Evolutionary conservation across 2,329 filamentous ascomycete genomes (phyloP), one percentile per base, ranked within the genome.

Genomic region (Aspergillus brasiliensis): DNA sequence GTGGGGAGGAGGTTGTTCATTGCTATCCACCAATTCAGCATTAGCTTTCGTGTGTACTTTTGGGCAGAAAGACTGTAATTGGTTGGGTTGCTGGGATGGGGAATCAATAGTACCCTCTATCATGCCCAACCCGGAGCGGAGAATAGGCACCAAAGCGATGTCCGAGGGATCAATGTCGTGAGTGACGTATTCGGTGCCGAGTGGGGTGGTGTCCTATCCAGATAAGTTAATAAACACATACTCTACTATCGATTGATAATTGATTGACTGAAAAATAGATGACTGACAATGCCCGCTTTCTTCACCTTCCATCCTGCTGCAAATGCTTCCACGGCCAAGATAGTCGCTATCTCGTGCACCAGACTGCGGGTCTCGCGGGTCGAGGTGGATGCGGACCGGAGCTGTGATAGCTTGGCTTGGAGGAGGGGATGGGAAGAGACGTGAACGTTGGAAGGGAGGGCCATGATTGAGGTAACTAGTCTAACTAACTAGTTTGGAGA

Each of bases 91-190:
- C n/a, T 42, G 40, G n/a, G n/a, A n/a, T 13, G 27, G 8, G 49
- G 38, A 31, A 5, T 13, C 4, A 19, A 21, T 51, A 75, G 21
- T 69, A 90, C 89, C 90, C 72, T 96, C 91, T 46, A 96, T 85
- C 93, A 98, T 97, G 74, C 87, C 91, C 42, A 97, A 82, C 25
- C 94, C 94, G 3, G 91, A 96, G 62, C 94, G 86, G n/a, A 98
- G 85, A 76, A 98, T 96, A 38, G 94, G 94, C 2, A 98, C 89
- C 56, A 98, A 84, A 55, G 89, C 93, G 67, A 97, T 85, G 60
- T 84, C 84, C 51, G 82, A 78, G 1, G 91, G 89, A 5, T 83
- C 76, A 65, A 91, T 82, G 40, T 81, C 82, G 38, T 86, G 84
- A 0, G 86, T 88, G 13, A 85, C 83, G 79, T 93, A 97, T 63